Conservation (phyloP, 257 asterid genomes). For the Fraxinus anomala region DNA sequence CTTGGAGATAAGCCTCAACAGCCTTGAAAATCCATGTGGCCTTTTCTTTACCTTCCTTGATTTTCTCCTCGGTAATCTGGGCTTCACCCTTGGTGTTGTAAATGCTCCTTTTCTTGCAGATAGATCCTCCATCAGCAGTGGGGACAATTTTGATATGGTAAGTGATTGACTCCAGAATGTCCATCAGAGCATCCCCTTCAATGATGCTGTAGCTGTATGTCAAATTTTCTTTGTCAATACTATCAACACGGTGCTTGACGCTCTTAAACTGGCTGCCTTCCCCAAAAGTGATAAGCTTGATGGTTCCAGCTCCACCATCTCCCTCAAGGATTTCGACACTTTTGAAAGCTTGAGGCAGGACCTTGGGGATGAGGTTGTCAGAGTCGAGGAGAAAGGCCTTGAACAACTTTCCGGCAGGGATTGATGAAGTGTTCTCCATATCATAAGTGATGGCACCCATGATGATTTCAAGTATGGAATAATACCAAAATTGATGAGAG, state of each 20-base stretch:
- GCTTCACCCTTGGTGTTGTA: slow-evolving; percentile 38
- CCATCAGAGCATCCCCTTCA: slow-evolving; percentile 40
- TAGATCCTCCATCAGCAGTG: slow-evolving; percentile 34
- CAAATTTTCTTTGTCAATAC: slow-evolving; percentile 32
- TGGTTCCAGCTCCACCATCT: slow-evolving; percentile 41
- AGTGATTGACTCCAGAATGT: slow-evolving; percentile 32
- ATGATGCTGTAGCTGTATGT: slow-evolving; percentile 32
- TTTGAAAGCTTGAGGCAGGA: slow-evolving; percentile 40
- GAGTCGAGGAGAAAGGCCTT: slow-evolving; percentile 37
- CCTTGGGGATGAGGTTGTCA: slow-evolving; percentile 37
- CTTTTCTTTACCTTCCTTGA: slow-evolving; percentile 35
- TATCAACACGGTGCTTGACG: slow-evolving; percentile 39
- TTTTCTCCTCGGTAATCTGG: slow-evolving; percentile 37
- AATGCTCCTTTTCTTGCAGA: slow-evolving; percentile 29
- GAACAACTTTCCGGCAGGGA: slow-evolving; percentile 40
- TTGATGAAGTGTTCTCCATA: slow-evolving; percentile 26
- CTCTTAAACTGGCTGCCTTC: slow-evolving; percentile 40
- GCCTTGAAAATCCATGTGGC: slow-evolving; percentile 34
- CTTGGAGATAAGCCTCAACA: slow-evolving; percentile 34
- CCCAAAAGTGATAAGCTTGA: slow-evolving; percentile 30
- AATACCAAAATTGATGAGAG: too few species aligned
- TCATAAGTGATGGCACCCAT: slow-evolving; percentile 32
- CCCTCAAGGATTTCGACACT: slow-evolving; percentile 35
- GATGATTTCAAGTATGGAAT: neutral
- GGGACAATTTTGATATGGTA: slow-evolving; percentile 34